Evolutionary conservation across 2,329 filamentous ascomycete species (phyloP).

Genomic region (Neurospora crassa): DNA sequence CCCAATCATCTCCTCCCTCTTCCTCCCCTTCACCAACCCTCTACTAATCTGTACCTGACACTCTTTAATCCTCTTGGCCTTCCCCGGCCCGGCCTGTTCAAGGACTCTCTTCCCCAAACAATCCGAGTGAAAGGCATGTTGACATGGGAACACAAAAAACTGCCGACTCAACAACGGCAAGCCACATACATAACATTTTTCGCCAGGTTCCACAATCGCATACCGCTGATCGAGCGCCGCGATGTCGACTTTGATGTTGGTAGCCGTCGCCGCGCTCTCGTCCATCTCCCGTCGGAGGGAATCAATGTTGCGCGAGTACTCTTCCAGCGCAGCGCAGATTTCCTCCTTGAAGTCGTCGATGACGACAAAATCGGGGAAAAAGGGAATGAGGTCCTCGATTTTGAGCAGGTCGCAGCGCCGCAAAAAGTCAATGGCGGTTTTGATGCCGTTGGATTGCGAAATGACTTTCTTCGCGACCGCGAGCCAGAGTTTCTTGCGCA

Average conservation of each 20-base stretch:
- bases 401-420: constrained; percentile 83
- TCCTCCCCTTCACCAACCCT: constrained; percentile 58
- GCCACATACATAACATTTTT: constrained; percentile 83
- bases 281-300: constrained; percentile 89
- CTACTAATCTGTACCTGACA: constrained; percentile 75
- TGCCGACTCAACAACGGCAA: constrained; percentile 80
- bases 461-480: constrained; percentile 94
- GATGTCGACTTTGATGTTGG: constrained; percentile 86
- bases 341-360: constrained; percentile 99
- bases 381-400: constrained; percentile 94
- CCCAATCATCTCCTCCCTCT: constrained; percentile 71
- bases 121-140: constrained; percentile 95
- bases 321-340: constrained; percentile 86
- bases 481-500: constrained; percentile 93
- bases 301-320: constrained; percentile 88
- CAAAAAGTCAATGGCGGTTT: constrained; percentile 85
- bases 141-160: constrained; percentile 97
- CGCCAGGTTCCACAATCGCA: constrained; percentile 91
- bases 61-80: constrained; percentile 72
- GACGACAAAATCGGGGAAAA: constrained; percentile 97
- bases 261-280: constrained; percentile 77
- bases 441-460: constrained; percentile 76
- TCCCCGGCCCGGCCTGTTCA: constrained; percentile 67
- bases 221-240: constrained; percentile 78
- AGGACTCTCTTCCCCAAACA: constrained; percentile 82